Conservation (phyloP, 495 filamentous ascomycete genomes). For the Hypoxylon perforatum region DNA sequence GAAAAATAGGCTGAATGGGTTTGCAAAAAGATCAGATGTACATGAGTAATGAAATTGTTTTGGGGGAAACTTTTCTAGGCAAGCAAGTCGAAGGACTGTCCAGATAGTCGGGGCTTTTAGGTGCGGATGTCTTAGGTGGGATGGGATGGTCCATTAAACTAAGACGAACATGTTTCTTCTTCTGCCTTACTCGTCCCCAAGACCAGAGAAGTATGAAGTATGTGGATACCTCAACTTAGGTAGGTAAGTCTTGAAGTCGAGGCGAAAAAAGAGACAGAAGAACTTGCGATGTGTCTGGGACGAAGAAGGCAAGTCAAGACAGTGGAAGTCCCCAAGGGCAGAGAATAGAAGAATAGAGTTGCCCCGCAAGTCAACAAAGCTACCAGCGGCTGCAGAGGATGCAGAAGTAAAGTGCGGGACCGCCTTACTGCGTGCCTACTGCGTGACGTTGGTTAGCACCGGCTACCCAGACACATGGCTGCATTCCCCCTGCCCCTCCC, state of each 20-base stretch:
- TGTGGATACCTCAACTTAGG: too few species aligned
- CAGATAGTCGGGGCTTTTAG: background rate
- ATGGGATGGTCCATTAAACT: slow-evolving; percentile 17
- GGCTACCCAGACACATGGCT: background rate
- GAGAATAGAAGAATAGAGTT: slow-evolving; percentile 9
- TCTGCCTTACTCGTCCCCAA: slow-evolving; percentile 6
- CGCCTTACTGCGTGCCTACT: slow-evolving; percentile 4
- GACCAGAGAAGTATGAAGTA: background rate
- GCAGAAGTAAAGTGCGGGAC: background rate
- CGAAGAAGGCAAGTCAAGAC: background rate
- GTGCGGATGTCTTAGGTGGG: slow-evolving; percentile 3
- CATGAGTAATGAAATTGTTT: background rate
- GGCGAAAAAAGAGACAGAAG: slow-evolving; percentile 5
- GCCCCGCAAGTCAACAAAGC: slow-evolving; percentile 2
- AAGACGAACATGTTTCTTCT: slow-evolving; percentile 17
- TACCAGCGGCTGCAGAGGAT: background rate
- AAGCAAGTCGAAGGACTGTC: slow-evolving; percentile 1
- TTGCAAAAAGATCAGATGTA: slow-evolving; percentile 7
- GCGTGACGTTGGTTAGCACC: slow-evolving; percentile 25
- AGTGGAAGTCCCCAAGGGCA: slow-evolving; percentile 16
- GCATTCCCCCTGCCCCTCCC: background rate
- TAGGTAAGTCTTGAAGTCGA: too few species aligned
- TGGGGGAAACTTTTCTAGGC: slow-evolving; percentile 4
- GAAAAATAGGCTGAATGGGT: slow-evolving; percentile 20
- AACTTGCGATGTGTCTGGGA: background rate